Evolutionary conservation across 2,329 filamentous ascomycete species (phyloP), one percentile per base, ranked within the genome.

Genomic region (Neonectria coccinea): DNA sequence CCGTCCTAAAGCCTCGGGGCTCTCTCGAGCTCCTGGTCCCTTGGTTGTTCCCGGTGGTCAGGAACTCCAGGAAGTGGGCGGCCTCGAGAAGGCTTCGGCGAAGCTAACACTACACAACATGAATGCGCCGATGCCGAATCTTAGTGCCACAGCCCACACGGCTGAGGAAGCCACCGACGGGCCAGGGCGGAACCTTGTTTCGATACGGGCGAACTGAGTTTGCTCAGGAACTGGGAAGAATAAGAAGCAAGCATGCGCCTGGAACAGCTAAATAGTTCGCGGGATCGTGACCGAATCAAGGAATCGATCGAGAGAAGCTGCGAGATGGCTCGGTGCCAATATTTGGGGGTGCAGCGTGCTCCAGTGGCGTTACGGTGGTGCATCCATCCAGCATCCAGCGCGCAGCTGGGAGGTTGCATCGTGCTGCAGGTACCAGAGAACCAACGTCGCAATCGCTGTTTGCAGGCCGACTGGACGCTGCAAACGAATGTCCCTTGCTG

Each of bases 371-470:
- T 52, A 22, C 39, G 8, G 16, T 56, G 44, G 56, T 57, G 39
- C 22, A 56, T 45, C 54, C 52, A 66, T 51, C 42, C 33, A 57
- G 56, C 63, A 42, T 16, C 36, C 36, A 39, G 36, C 36, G 36
- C 14, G 39, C 57, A 44, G 52, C 54, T 51, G 64, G 51, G 42
- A 27, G 54, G 65, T 66, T 64, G 61, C 67, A 64, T 66, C 62
- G 58, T 67, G 65, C 68, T 73, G 70, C 70, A 73, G 70, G 70
- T 67, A 73, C 70, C 70, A 51, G 47, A 51, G 55, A 31, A 45
- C 44, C 44, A 55, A 50, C 50, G 61, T 63, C 61, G 39, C 50
- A 58, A 20, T 52, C 53, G 53, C 41, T 41, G 33, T 44, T 50
- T 58, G 55, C 50, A 54, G 42, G 16, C 20, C n/a, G 29, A 53